These are phyloP conservation scores for Nepenthes alata DNA, from an alignment of 179 eudicot species.

Conservation along the genomic window DNA sequence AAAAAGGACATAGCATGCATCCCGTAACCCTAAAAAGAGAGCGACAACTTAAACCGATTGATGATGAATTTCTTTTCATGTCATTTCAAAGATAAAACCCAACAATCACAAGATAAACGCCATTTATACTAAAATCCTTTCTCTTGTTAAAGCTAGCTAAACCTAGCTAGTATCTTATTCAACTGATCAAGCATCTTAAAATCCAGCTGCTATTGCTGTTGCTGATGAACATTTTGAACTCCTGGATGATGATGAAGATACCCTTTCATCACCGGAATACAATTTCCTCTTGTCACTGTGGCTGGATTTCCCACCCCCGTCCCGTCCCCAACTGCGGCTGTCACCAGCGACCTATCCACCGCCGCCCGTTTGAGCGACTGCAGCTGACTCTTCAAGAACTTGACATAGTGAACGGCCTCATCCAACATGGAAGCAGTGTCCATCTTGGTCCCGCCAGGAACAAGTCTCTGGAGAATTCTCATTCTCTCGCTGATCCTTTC, in stretches of 20 bases:
- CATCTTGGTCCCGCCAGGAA: conserved; percentile 94
- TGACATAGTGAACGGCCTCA: conserved; percentile 87
- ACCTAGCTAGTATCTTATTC: not conserved
- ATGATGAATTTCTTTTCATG: not conserved
- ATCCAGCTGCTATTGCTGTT: not conserved
- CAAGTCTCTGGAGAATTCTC: conserved; percentile 74
- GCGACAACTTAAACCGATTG: not conserved
- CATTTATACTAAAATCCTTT: not conserved
- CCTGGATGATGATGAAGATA: conserved; percentile 3
- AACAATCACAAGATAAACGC: not conserved
- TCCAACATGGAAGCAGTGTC: conserved; percentile 95
- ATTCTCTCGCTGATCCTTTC: conserved; percentile 86
- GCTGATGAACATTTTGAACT: not conserved
- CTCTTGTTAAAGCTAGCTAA: not conserved
- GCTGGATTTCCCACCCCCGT: conserved; percentile 33
- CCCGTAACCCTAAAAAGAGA: too few species aligned
- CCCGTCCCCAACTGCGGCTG: not conserved
- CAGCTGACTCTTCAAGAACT: conserved; percentile 77
- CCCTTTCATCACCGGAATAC: not conserved
- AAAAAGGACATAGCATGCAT: too few species aligned
- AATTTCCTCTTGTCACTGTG: not conserved
- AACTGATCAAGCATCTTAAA: not conserved
- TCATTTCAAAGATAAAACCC: not conserved
- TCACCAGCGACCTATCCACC: conserved; percentile 13
- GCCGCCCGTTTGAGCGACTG: conserved; percentile 59